phyloP scores from a whole-genome alignment of 1,284 basidiomycete genomes.

The Ganoderma lucidum region DNA sequence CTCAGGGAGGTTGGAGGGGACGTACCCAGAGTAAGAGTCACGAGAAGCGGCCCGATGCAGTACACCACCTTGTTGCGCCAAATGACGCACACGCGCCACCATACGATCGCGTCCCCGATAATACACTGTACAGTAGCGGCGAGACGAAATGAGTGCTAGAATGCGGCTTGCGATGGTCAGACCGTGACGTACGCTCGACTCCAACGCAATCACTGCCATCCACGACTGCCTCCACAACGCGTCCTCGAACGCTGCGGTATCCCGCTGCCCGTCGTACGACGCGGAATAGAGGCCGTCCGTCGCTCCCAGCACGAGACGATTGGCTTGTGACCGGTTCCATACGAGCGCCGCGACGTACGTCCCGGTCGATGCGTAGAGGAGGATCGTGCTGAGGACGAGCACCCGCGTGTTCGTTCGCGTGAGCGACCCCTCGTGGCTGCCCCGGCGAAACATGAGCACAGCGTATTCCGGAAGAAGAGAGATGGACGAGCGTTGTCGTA shows the following conservation, averaged over 20 bases:
- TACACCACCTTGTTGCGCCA: background rate
- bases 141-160: too few species aligned
- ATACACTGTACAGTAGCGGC: background rate
- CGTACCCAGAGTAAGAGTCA: background rate
- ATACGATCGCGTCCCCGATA: background rate
- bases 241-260: background rate
- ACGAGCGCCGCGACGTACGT: background rate
- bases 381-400: background rate
- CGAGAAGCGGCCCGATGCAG: background rate
- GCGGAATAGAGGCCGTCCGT: background rate
- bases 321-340: background rate
- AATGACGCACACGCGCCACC: background rate
- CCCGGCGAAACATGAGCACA: too few species aligned
- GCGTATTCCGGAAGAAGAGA: too few species aligned
- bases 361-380: background rate
- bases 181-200: background rate
- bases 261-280: background rate
- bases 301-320: background rate
- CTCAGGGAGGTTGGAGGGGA: too few species aligned
- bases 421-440: too few species aligned
- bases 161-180: too few species aligned
- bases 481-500: too few species aligned
- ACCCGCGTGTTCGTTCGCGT: too few species aligned
- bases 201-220: background rate
- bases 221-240: background rate